These are phyloP conservation scores for Piper betle DNA, from an alignment of 164 flowering plant species.

Conservation along the genomic window DNA sequence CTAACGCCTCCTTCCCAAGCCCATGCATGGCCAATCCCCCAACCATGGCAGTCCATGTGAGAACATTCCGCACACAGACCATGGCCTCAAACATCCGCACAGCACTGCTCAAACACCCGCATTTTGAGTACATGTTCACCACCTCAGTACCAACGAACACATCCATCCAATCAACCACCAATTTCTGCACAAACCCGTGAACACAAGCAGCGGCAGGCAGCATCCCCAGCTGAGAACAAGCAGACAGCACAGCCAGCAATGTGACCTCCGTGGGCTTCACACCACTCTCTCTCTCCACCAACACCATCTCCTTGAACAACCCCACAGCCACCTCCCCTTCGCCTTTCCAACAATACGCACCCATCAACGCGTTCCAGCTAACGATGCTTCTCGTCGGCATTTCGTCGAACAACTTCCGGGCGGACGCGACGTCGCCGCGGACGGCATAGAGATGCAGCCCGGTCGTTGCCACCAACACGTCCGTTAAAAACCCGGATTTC, in stretches of 20 bases:
- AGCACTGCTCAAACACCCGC: constrained; percentile 40
- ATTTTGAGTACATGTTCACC: constrained; percentile 56
- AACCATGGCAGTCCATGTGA: constrained; percentile 47
- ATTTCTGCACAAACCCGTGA: constrained; percentile 42
- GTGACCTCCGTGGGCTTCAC: constrained; percentile 38
- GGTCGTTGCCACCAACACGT: constrained; percentile 29
- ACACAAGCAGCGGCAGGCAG: constrained; percentile 33
- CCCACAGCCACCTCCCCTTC: constrained; percentile 19
- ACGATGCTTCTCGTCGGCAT: constrained; percentile 30
- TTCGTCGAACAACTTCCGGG: constrained; percentile 37
- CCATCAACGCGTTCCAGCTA: constrained; percentile 59
- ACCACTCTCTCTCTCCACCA: constrained; percentile 3
- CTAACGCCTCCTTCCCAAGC: constrained; percentile 34
- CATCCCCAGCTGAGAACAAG: constrained; percentile 40
- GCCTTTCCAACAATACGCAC: constrained; percentile 36
- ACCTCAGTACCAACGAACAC: constrained; percentile 43
- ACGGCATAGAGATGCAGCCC: constrained; percentile 34
- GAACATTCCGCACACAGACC: constrained; percentile 28
- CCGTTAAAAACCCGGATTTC: constrained; percentile 23
- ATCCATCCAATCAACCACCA: constrained; percentile 19
- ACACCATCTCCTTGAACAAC: constrained; percentile 33
- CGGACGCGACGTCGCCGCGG: constrained; percentile 17
- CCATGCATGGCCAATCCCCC: constrained; percentile 49
- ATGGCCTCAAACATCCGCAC: constrained; percentile 21
- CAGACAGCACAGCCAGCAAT: constrained; percentile 45